phyloP scores from a whole-genome alignment of 805 yeast species.

The Starmerella ratchasimensis region DNA sequence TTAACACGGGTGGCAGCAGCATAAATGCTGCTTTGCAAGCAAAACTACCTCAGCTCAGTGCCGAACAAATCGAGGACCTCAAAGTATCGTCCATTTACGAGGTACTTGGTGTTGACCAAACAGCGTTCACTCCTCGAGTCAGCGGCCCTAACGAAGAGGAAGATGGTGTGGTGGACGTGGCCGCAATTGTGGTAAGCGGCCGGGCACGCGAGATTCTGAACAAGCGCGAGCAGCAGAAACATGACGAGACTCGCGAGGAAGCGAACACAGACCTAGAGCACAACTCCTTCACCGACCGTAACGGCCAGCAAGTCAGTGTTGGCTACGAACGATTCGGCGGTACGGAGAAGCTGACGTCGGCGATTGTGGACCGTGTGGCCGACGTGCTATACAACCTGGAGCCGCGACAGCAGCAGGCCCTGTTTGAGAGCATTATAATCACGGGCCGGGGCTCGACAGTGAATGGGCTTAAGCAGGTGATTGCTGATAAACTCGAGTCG shows the following conservation, averaged over 20 bases:
- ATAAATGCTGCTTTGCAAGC: slow-evolving; percentile 43
- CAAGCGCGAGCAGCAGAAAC: slow-evolving; percentile 41
- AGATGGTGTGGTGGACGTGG: slow-evolving; percentile 74
- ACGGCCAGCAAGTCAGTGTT: slow-evolving; percentile 45
- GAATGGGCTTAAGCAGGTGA: slow-evolving; percentile 60
- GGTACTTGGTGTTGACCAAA: slow-evolving; percentile 58
- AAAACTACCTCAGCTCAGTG: slow-evolving; percentile 44
- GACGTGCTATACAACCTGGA: slow-evolving; percentile 45
- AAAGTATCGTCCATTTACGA: slow-evolving; percentile 68
- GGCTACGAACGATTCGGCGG: slow-evolving; percentile 89
- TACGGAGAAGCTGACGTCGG: slow-evolving; percentile 41
- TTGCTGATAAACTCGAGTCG: slow-evolving; percentile 43
- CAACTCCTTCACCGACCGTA: slow-evolving; percentile 54
- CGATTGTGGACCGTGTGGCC: slow-evolving; percentile 42
- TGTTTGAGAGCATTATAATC: slow-evolving; percentile 70
- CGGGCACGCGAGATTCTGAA: slow-evolving; percentile 58
- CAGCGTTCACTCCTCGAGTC: slow-evolving; percentile 27
- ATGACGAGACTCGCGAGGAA: slow-evolving; percentile 25
- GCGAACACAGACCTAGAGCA: slow-evolving; percentile 55
- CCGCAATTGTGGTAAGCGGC: slow-evolving; percentile 72
- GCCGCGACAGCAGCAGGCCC: slow-evolving; percentile 56
- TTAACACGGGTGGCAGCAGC: slow-evolving; percentile 47
- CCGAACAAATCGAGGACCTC: slow-evolving; percentile 53
- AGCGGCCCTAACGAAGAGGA: slow-evolving; percentile 29
- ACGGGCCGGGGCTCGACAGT: slow-evolving; percentile 68